Evolutionary conservation across 768 basidiomycete genomes (phyloP), one percentile per base, ranked within the genome.

Genomic region (Chalciporus chontae): DNA sequence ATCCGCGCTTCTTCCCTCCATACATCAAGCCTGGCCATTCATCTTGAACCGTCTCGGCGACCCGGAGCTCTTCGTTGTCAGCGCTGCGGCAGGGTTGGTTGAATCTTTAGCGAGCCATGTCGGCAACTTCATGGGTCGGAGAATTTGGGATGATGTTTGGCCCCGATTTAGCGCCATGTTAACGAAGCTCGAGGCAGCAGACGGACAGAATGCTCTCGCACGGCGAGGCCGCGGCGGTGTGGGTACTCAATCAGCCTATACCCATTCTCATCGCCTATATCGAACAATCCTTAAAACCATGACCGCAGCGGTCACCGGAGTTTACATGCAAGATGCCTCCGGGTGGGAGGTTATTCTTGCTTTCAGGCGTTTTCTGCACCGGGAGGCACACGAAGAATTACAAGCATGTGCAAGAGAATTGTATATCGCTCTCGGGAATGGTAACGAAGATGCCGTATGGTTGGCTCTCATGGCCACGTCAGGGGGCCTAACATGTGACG

Each of bases 61-160:
- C 60, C 39, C 74, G 0, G 87, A 94, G 62, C 71, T 83, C 0
- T 94, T 83, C 58, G 92, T 98, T 24, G 80, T 93, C 53, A 79
- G 79, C 47, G 86, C 87, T 19, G 85, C 91, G 1, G 84, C 87
- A 1, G 70, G 69, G 4, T 71, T 96, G 39, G 71, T 97, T n/a
- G 87, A 89, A 56, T 69, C 79, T 1, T 73, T 99, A 34, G 79
- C 82, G 0, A 70, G 61, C 32, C 74, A 89, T 56, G 79, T 83
- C 23, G 96, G 94, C 21, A 80, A 79, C 47, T 96, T 90, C 70
- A 94, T 98, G 89, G 78, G 78, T 43, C 74, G 81, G 29, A 75
- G 88, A 47, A 78, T 98, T 27, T 87, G 94, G 81, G 91, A 96
- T 56, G 90, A 97, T 54, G 78, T 93, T 17, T 98, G 95, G 94